Base-by-base conservation (phyloP, 768 basidiomycete genomes). In the Rossbeevera mucosa region DNA sequence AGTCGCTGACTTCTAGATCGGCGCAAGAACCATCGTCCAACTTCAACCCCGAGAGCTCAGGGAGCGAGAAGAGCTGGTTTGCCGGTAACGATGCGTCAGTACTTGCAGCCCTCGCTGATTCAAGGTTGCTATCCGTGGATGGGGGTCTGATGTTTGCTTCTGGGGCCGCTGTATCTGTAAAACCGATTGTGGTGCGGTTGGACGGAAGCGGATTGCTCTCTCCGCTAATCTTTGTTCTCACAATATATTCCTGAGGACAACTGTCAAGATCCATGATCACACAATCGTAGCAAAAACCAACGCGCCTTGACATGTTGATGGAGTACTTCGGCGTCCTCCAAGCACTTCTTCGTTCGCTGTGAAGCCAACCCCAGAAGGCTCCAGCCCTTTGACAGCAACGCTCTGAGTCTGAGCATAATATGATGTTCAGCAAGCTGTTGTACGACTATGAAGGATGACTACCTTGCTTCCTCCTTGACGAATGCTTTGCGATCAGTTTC, bases 291-390 rank as follows among this genome's bases (percentile, higher is more conserved):
- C 31, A 16, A 33, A 21, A n/a, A 31, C 21, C 8, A 4, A 38
- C 50, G 38, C 11, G 50, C 61, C 8, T 22, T 56, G 11, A 60
- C 25, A 7, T 54, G 50, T 18, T 24, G 22, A 22, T 1, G 50
- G 24, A 63, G 50, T 13, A 1, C 50, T 26, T 52, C 18, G 0
- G 61, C 52, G 7, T 48, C 46, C 21, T 48, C 21, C 16, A 52
- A 50, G 30, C 29, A 50, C 30, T 20, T 52, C 9, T 0, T n/a
- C 14, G 40, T 28, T 45, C 31, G 44, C 12, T 52, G 44, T 20
- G 61, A 56, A 29, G 57, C 18, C 25, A 25, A 25, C 25, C 25
- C 25, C 6, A 5, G 26, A 7, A 28, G 9, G 9, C 26, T 28
- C 26, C 26, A 8, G 7, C 26, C 26, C 7, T 5, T 28, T 8